Percentiles rank a stretch among this genome's conserved stretches.
These are phyloP conservation scores for Fusarium guadeloupense DNA, from an alignment of 2,329 filamentous ascomycete species.

Conservation along the genomic window DNA sequence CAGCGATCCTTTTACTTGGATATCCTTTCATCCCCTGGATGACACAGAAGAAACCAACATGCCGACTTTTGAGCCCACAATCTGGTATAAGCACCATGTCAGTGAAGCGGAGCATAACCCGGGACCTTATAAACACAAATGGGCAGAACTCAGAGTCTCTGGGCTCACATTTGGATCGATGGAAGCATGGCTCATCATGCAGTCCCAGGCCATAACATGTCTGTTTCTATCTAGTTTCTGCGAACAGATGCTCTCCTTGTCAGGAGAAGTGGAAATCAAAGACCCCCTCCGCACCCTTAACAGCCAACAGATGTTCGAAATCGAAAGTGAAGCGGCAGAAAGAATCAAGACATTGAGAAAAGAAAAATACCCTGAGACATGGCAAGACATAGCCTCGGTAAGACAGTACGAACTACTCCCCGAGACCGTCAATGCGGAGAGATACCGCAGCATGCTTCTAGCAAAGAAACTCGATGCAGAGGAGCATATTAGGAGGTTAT, in stretches of 20 bases:
- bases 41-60: background rate
- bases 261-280: background rate
- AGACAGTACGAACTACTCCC: slow-evolving; percentile 26
- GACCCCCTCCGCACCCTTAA: background rate
- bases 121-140: background rate
- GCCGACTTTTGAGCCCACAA: background rate
- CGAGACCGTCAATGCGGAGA: background rate
- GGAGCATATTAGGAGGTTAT: slow-evolving; percentile 26
- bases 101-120: too few relatives aligned
- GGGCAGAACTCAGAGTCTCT: background rate
- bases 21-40: background rate
- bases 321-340: background rate
- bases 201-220: slow-evolving; percentile 31
- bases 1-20: background rate
- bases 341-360: background rate
- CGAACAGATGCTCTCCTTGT: slow-evolving; percentile 4
- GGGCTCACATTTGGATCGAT: slow-evolving; percentile 4
- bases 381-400: slow-evolving; percentile 20
- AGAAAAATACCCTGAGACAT: background rate
- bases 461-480: slow-evolving; percentile 17
- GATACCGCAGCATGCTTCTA: slow-evolving; percentile 3
- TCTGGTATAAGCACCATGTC: background rate
- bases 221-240: slow-evolving; percentile 27
- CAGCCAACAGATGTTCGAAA: background rate
- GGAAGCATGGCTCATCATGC: slow-evolving; percentile 29